Percentiles rank a stretch among this genome's conserved stretches.
phyloP scores from a whole-genome alignment of 129 eudicot species.

The Flaveria trinervia region DNA sequence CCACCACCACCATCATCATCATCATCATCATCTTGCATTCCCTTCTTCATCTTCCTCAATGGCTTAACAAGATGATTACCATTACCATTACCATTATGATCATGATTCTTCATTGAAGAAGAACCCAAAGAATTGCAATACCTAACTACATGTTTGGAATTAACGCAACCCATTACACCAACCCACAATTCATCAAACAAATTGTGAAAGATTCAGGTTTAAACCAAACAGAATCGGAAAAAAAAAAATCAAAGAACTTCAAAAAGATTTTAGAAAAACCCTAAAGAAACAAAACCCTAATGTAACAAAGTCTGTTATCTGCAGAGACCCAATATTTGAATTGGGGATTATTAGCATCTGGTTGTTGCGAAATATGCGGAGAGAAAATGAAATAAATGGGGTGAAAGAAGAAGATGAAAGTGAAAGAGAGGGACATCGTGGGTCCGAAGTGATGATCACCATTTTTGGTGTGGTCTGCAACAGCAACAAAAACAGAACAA shows the following conservation, averaged over 20 bases:
- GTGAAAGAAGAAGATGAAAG: background rate
- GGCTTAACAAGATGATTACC: background rate
- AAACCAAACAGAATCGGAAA: background rate
- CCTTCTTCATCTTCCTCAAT: conserved; percentile 40
- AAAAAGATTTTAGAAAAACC: conserved; percentile 1
- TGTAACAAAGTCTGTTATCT: background rate
- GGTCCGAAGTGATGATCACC: conserved; percentile 7
- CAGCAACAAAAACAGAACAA: background rate
- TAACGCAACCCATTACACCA: conserved; percentile 68
- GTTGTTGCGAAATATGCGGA: conserved; percentile 13
- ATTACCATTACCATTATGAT: background rate
- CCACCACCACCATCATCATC: background rate
- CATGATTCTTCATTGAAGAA: conserved; percentile 22
- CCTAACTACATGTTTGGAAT: conserved; percentile 49
- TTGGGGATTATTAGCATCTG: background rate
- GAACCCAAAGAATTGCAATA: conserved; percentile 32
- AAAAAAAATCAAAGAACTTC: no score
- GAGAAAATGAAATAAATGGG: background rate
- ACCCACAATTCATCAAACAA: conserved; percentile 10
- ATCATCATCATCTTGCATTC: background rate
- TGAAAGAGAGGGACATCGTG: conserved; percentile 1
- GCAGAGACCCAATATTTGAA: background rate
- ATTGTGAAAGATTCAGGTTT: background rate
- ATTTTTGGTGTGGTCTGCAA: conserved; percentile 17
- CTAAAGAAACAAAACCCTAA: conserved; percentile 18